phyloP scores from a whole-genome alignment of 768 basidiomycete species.

The Imleria badia region DNA sequence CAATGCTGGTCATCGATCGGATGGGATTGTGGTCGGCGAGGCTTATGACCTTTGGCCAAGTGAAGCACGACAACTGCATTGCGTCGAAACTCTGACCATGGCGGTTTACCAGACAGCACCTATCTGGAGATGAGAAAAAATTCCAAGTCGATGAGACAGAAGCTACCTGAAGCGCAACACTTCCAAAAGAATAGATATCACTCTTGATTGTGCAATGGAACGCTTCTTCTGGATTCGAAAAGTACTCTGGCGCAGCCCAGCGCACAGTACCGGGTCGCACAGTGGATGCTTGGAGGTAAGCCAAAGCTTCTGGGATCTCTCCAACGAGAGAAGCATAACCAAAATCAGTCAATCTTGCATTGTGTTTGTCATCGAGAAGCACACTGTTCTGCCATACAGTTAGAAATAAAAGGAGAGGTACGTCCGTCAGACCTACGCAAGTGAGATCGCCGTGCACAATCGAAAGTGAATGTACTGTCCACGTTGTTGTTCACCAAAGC shows the following conservation, averaged over 20 bases:
- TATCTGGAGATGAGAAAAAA: neutral
- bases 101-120: conserved; percentile 2
- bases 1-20: conserved; percentile 6
- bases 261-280: conserved; percentile 3
- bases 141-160: neutral
- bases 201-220: neutral
- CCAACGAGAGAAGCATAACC: conserved; percentile 7
- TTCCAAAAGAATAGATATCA: conserved; percentile 13
- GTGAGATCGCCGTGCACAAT: conserved; percentile 9
- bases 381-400: conserved; percentile 4
- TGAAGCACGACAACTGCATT: neutral
- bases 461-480: conserved; percentile 3
- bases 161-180: conserved; percentile 4
- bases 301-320: conserved; percentile 1
- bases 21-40: conserved; percentile 5
- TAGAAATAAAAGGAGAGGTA: neutral
- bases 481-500: neutral
- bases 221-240: neutral
- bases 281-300: conserved; percentile 5
- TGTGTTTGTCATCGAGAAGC: conserved; percentile 2
- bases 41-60: conserved; percentile 2
- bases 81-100: conserved; percentile 6
- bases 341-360: conserved; percentile 6
- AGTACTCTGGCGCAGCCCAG: conserved; percentile 8
- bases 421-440: neutral